These are phyloP conservation scores for Trametes versicolor DNA, from an alignment of 1,284 basidiomycete genomes.

Conservation along the genomic window DNA sequence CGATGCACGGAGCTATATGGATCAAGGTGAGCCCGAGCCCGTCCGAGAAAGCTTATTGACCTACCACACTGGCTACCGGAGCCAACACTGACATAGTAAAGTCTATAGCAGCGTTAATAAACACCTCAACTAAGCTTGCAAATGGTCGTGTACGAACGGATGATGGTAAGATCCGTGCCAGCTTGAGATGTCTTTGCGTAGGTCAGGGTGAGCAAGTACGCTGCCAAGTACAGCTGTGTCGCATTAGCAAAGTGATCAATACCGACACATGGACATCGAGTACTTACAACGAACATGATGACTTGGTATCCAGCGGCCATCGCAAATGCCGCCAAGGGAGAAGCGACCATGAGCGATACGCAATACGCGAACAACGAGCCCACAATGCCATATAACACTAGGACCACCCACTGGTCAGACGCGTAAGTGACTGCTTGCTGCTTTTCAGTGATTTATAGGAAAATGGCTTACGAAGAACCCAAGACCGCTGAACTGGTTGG, in stretches of 20 bases:
- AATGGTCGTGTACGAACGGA: conserved; percentile 51
- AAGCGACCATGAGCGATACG: conserved; percentile 67
- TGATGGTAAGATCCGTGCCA: conserved; percentile 62
- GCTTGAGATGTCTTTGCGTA: conserved; percentile 72
- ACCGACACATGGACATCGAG: neutral
- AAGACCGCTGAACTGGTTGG: conserved; percentile 76
- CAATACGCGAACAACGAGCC: conserved; percentile 77
- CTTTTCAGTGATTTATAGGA: neutral
- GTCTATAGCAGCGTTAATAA: conserved; percentile 47
- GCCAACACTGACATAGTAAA: conserved; percentile 74
- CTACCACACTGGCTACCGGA: conserved; percentile 75
- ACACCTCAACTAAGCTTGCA: neutral
- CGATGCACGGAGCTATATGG: conserved; percentile 62
- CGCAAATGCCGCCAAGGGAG: conserved; percentile 81
- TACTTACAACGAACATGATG: conserved; percentile 72
- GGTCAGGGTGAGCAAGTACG: conserved; percentile 75
- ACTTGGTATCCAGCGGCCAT: conserved; percentile 79
- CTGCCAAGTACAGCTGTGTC: conserved; percentile 67
- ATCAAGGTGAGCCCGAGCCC: neutral
- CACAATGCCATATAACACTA: conserved; percentile 77
- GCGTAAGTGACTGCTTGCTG: neutral
- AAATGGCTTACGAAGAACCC: conserved; percentile 67
- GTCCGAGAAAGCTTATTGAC: conserved; percentile 41
- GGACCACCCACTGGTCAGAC: conserved; percentile 68
- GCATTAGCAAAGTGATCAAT: neutral